Conservation (phyloP, 148 eudicot species). For the Camellia granthamiana region DNA sequence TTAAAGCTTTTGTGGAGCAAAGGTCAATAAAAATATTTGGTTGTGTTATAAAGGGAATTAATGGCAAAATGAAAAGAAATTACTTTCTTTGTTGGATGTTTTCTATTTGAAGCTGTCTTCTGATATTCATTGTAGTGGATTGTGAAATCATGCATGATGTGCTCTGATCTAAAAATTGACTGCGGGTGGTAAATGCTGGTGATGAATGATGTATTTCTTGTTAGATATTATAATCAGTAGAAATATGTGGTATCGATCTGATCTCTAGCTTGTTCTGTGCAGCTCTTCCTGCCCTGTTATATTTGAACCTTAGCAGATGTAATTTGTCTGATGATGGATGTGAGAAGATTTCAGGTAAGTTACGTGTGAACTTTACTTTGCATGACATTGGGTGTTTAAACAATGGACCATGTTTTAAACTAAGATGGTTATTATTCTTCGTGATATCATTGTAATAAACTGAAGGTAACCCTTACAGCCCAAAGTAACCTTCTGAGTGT, state of each 20-base stretch:
- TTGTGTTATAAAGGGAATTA: background rate
- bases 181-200: too few relatives aligned
- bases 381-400: background rate
- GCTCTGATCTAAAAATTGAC: too few relatives aligned
- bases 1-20: background rate
- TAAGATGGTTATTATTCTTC: background rate
- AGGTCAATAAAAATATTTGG: background rate
- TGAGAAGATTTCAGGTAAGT: conserved; percentile 74
- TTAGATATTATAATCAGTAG: background rate
- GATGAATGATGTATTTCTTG: too few relatives aligned
- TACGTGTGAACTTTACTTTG: background rate
- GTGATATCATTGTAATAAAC: background rate
- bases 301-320: conserved; percentile 90
- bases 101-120: background rate
- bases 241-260: background rate
- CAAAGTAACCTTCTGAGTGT: background rate
- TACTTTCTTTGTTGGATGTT: background rate
- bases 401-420: background rate
- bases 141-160: conserved; percentile 1
- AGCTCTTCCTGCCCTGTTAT: conserved; percentile 73
- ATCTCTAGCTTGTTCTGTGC: conserved; percentile 26
- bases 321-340: conserved; percentile 70
- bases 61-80: background rate
- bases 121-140: conserved; percentile 4
- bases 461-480: background rate